Percentiles rank a stretch among this genome's conserved stretches.
phyloP scores from a whole-genome alignment of 257 asterid species.

The Coffea eugenioides region DNA sequence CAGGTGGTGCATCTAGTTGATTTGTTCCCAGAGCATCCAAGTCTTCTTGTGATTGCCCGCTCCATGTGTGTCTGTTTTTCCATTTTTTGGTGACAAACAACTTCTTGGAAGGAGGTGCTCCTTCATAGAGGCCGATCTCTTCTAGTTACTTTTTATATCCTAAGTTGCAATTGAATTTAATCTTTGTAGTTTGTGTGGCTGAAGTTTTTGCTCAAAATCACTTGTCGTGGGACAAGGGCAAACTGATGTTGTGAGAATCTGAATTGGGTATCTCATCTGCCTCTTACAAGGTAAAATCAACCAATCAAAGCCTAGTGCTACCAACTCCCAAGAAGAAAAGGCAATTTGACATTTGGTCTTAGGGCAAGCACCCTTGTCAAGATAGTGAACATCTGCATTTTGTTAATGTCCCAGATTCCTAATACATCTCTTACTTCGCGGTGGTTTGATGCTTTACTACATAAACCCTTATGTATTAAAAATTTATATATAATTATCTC shows the following conservation, averaged over 20 bases:
- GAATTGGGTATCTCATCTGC: background rate
- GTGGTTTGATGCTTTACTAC: too few species aligned
- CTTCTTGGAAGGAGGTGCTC: background rate
- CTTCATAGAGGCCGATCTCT: background rate
- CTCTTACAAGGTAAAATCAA: background rate
- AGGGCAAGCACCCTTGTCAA: background rate
- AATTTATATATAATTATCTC: too few species aligned
- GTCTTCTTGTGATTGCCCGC: background rate
- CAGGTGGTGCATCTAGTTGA: background rate
- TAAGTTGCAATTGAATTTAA: background rate
- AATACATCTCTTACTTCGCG: background rate
- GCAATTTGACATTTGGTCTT: background rate
- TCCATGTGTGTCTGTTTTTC: background rate
- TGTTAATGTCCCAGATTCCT: background rate
- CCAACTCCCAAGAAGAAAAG: background rate
- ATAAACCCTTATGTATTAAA: too few species aligned
- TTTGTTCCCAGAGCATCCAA: background rate
- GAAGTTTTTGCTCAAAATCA: background rate
- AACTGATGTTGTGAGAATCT: background rate
- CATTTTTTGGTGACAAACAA: background rate
- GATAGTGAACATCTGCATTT: background rate
- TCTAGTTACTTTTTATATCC: background rate
- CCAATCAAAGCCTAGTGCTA: background rate
- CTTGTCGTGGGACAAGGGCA: background rate
- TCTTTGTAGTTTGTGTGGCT: constrained; percentile 1